Base-by-base conservation (phyloP, 257 asterid species). In the Prunella vulgaris region DNA sequence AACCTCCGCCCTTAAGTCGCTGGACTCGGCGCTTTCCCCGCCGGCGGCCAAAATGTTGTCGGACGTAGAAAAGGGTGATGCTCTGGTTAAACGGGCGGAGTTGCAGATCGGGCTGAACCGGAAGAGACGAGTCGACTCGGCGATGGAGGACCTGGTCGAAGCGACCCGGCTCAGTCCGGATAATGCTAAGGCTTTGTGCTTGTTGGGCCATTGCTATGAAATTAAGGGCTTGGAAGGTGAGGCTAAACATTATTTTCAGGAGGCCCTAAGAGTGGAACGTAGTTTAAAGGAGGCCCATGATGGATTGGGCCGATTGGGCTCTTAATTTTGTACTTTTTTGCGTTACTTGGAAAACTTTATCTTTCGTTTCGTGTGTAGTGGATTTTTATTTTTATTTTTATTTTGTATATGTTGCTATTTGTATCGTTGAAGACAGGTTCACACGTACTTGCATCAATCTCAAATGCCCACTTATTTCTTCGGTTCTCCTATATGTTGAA, bases 81-180 rank as follows among this genome's bases (percentile, higher is more conserved):
- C 97, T 15, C 74, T 93, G 82, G 48, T 84, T 2, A 85, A 79
- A 32, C 80, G 96, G 83, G 98, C 96, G 8, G 97, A 90, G 81
- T 69, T 90, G 77, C 80, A 66, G 65, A 9, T 93, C 57, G 87
- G 78, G 35, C 7, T 93, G 83, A 85, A 81, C 51, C 81, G 83
- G 84, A 77, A 75, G 78, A 79, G 95, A 7, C 86, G 95, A 44
- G 84, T 90, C 30, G 96, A 85, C 71, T 78, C 85, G 57, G 95
- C 93, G 42, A 54, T 90, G 69, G 60, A 24, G 66, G 96, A 93
- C 77, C 80, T 87, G 74, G 78, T 80, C 22, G 89, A 86, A 24
- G 94, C 96, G 18, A 81, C 83, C 60, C 73, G 78, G 78, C 81
- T 90, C 71, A 60, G 79, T 52, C 76, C 76, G 72, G 88, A 84